A percentile compares a stretch with the other conserved stretches of the same genome.
Evolutionary conservation across 2,329 filamentous ascomycete genomes (phyloP).

Genomic region (Ascosphaera aggregata): DNA sequence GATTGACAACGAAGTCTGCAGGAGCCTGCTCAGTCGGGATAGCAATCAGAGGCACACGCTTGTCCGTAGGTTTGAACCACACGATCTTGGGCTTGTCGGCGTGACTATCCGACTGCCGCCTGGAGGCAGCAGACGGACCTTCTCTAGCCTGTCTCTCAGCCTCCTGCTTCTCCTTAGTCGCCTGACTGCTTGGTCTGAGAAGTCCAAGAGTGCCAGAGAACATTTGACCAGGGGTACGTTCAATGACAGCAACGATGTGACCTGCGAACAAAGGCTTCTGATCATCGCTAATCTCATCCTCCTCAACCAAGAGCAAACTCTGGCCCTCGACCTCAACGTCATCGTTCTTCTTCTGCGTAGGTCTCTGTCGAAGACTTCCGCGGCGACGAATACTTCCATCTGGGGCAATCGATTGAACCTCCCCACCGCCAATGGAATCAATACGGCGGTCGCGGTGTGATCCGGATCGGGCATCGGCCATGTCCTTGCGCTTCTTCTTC

Average conservation of each 20-base stretch:
- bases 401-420: conserved; percentile 34
- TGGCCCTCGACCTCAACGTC: conserved; percentile 98
- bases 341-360: conserved; percentile 99
- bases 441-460: conserved; percentile 44
- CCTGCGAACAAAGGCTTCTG: conserved; percentile 94
- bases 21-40: conserved; percentile 97
- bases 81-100: conserved; percentile 99
- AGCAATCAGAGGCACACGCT: conserved; percentile 91
- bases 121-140: conserved; percentile 36
- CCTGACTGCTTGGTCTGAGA: conserved; percentile 87
- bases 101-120: conserved; percentile 51
- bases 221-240: conserved; percentile 95
- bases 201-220: conserved; percentile 92
- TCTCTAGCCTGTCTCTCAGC: conserved; percentile 84
- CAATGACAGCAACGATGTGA: conserved; percentile 90
- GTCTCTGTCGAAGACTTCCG: conserved; percentile 85
- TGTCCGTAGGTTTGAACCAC: conserved; percentile 99
- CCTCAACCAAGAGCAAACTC: conserved; percentile 85
- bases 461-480: conserved; percentile 68
- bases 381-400: conserved; percentile 80
- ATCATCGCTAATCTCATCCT: conserved; percentile 97
- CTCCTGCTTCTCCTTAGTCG: conserved; percentile 98
- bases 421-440: conserved; percentile 36
- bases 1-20: conserved; percentile 93
- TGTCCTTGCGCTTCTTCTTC: conserved; percentile 99